Percentiles rank a stretch among this genome's conserved stretches.
Evolutionary conservation across 805 yeast species (phyloP).

Genomic region (Lachancea lanzarotensis): DNA sequence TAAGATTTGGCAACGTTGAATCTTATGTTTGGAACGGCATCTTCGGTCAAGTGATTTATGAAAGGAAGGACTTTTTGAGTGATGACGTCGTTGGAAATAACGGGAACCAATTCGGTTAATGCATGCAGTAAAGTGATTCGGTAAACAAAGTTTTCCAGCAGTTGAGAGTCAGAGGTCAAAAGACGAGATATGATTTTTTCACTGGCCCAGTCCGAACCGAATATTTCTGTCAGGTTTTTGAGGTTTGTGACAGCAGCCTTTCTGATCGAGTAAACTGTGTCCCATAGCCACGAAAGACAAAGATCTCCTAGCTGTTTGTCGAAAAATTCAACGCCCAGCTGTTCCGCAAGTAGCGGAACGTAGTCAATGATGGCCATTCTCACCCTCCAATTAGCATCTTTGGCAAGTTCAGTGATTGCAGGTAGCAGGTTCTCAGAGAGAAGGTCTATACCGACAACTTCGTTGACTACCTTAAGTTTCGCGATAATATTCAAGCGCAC

Average conservation of each 20-base stretch:
- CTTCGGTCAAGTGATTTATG: slow-evolving; percentile 61
- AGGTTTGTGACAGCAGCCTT: slow-evolving; percentile 90
- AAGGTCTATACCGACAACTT: slow-evolving; percentile 85
- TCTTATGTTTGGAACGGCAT: slow-evolving; percentile 89
- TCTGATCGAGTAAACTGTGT: slow-evolving; percentile 90
- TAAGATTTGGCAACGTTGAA: slow-evolving; percentile 91
- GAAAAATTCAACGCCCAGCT: slow-evolving; percentile 87
- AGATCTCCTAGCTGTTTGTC: slow-evolving; percentile 85
- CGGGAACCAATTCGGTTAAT: slow-evolving; percentile 74
- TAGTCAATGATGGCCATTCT: slow-evolving; percentile 94
- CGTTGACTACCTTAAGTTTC: slow-evolving; percentile 84
- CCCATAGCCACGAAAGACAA: slow-evolving; percentile 98
- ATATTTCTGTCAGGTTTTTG: slow-evolving; percentile 70
- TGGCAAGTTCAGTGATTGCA: slow-evolving; percentile 92
- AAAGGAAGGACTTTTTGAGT: slow-evolving; percentile 71
- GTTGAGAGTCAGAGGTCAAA: slow-evolving; percentile 39
- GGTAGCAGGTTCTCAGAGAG: slow-evolving; percentile 85
- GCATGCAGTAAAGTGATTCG: slow-evolving; percentile 89
- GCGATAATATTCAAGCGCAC: slow-evolving; percentile 92
- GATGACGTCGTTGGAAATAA: slow-evolving; percentile 50
- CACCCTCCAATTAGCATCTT: slow-evolving; percentile 96
- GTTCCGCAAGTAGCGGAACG: slow-evolving; percentile 89
- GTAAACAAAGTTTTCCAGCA: slow-evolving; percentile 67
- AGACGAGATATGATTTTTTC: slow-evolving; percentile 73
- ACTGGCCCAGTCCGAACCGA: slow-evolving; percentile 93